Percentiles rank a stretch among this genome's conserved stretches.
phyloP scores from a whole-genome alignment of 805 yeast genomes.

The Candida nemodendra region DNA sequence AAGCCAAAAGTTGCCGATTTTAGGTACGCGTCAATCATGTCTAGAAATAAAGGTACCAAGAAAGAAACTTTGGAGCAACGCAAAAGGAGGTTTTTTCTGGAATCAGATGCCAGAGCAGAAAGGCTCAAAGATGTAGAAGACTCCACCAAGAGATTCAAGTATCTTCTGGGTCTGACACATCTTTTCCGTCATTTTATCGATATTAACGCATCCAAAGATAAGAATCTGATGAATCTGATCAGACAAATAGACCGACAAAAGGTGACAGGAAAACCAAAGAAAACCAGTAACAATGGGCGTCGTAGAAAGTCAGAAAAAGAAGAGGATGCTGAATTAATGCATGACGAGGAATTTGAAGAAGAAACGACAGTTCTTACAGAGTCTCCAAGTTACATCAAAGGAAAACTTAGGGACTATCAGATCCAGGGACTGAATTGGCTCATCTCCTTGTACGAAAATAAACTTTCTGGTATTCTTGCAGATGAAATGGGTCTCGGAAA shows the following conservation, averaged over 20 bases:
- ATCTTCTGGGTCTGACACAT: constrained; percentile 78
- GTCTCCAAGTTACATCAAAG: constrained; percentile 76
- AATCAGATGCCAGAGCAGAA: constrained; percentile 57
- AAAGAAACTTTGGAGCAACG: constrained; percentile 39
- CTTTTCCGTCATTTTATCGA: constrained; percentile 86
- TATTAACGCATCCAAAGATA: constrained; percentile 75
- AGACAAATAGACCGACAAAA: constrained; percentile 53
- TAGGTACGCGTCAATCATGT: too few relatives aligned
- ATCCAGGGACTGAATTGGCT: constrained; percentile 96
- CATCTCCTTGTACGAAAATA: constrained; percentile 81
- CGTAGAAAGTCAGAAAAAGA: constrained; percentile 91
- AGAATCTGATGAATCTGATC: constrained; percentile 59
- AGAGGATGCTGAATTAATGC: constrained; percentile 88
- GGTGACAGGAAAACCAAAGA: constrained; percentile 33
- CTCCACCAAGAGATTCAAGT: constrained; percentile 75
- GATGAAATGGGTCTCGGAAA: constrained; percentile 99
- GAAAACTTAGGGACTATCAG: constrained; percentile 85
- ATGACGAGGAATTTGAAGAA: constrained; percentile 71
- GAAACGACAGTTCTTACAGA: constrained; percentile 77
- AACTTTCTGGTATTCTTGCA: constrained; percentile 89
- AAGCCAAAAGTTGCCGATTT: too few relatives aligned
- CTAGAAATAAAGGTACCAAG: too few relatives aligned
- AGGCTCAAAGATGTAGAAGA: constrained; percentile 57
- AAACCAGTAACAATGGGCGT: constrained; percentile 37
- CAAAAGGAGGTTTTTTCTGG: constrained; percentile 47